These are phyloP conservation scores for Grosmannia clavigera DNA, from an alignment of 2,329 filamentous ascomycete genomes.

Conservation along the genomic window DNA sequence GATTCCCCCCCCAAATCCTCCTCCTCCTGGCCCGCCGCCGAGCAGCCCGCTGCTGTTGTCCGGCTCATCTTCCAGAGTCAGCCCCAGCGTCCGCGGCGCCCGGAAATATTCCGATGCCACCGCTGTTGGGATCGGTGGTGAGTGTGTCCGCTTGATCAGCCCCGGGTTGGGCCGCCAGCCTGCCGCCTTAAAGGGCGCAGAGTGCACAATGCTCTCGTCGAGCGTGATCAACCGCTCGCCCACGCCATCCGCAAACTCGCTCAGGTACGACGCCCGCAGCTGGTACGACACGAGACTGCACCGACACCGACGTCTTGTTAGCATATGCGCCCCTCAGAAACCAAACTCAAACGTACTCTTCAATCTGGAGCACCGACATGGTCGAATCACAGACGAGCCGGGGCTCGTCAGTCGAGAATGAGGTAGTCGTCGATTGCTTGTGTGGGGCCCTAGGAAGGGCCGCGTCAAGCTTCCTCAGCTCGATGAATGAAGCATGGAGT, in stretches of 20 bases:
- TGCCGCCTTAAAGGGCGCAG: constrained; percentile 68
- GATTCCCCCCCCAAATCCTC: neutral
- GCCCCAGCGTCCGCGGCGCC: constrained; percentile 47
- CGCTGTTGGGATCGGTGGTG: constrained; percentile 72
- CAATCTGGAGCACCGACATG: constrained; percentile 32
- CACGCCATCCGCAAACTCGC: constrained; percentile 69
- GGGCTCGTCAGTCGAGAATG: neutral
- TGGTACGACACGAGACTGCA: constrained; percentile 72
- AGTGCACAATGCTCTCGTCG: constrained; percentile 67
- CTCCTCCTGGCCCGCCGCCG: constrained; percentile 20
- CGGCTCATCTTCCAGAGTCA: constrained; percentile 57
- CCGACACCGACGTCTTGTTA: neutral
- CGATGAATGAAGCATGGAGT: neutral
- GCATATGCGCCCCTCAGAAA: neutral
- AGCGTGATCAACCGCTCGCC: constrained; percentile 74
- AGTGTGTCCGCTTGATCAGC: constrained; percentile 72
- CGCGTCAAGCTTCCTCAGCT: neutral
- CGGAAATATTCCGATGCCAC: constrained; percentile 78
- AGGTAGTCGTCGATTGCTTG: neutral
- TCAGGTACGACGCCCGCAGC: constrained; percentile 67
- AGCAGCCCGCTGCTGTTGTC: constrained; percentile 64
- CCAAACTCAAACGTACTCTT: constrained; percentile 22
- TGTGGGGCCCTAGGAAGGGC: neutral
- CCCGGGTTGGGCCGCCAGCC: constrained; percentile 66
- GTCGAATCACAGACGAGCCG: neutral